Evolutionary conservation across 2,329 filamentous ascomycete genomes (phyloP).

Genomic region (Calonectria pseudoturangicola): DNA sequence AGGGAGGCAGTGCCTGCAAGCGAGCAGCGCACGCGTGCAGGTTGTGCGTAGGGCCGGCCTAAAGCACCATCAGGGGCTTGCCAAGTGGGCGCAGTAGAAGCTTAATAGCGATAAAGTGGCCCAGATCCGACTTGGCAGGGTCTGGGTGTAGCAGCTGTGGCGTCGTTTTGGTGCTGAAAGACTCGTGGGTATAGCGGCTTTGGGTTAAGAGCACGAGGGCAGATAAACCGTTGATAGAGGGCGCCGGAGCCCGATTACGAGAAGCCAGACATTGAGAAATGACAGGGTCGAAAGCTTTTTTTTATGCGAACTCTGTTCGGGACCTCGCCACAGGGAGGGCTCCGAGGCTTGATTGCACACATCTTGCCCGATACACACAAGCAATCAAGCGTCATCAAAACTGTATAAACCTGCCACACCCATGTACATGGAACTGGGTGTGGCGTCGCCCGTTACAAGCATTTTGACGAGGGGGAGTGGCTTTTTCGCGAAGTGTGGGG

Average conservation of each 20-base stretch:
- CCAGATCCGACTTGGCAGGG: slow-evolving; percentile 51
- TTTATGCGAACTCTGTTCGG: background rate
- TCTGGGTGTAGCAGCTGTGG: slow-evolving; percentile 24
- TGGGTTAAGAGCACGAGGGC: background rate
- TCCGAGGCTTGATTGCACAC: background rate
- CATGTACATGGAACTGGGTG: slow-evolving; percentile 9
- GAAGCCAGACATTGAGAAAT: background rate
- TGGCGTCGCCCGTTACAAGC: slow-evolving; percentile 19
- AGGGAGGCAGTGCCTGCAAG: slow-evolving; percentile 34
- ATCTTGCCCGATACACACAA: slow-evolving; percentile 5
- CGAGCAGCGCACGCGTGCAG: background rate
- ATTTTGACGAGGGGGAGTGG: background rate
- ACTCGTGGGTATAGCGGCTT: background rate
- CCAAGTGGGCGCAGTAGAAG: slow-evolving; percentile 52
- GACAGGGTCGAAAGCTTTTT: background rate
- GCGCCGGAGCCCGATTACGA: too few species aligned
- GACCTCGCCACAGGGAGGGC: background rate
- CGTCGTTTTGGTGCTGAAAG: slow-evolving; percentile 16
- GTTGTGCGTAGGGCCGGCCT: background rate
- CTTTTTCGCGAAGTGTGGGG: background rate
- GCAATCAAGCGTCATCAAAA: slow-evolving; percentile 2
- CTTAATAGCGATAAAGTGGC: slow-evolving; percentile 54
- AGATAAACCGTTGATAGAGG: background rate
- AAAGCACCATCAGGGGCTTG: slow-evolving; percentile 19
- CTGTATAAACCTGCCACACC: slow-evolving; percentile 12